A percentile compares a stretch with the other conserved stretches of the same genome.
These are phyloP conservation scores for Breynia disticha DNA, from an alignment of 441 rosid species.

Conservation along the genomic window DNA sequence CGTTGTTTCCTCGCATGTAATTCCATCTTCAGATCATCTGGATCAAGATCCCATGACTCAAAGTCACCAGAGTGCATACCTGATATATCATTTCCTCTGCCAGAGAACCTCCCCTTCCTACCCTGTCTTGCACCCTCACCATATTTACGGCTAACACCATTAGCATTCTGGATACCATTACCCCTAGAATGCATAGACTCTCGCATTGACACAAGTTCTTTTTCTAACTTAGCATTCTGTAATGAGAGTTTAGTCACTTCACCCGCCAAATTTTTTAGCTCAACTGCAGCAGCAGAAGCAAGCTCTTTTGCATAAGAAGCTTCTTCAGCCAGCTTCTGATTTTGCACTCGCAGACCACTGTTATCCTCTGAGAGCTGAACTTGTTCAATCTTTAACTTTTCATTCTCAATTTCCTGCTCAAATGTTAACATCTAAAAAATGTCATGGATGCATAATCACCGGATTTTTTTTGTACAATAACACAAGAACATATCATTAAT, in stretches of 20 bases:
- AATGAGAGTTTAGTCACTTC: too few relatives aligned
- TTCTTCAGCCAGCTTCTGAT: slow-evolving; percentile 87
- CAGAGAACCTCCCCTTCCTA: slow-evolving; percentile 65
- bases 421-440: slow-evolving; percentile 5
- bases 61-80: slow-evolving; percentile 50
- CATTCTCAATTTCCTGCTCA: slow-evolving; percentile 71
- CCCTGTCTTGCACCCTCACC: slow-evolving; percentile 49
- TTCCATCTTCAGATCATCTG: slow-evolving; percentile 71
- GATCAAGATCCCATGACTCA: slow-evolving; percentile 70
- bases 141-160: slow-evolving; percentile 48
- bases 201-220: too few relatives aligned
- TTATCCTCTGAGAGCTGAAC: slow-evolving; percentile 76
- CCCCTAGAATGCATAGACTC: too few relatives aligned
- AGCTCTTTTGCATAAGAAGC: slow-evolving; percentile 92
- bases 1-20: slow-evolving; percentile 81
- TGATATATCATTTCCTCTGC: slow-evolving; percentile 43
- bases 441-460: not conserved
- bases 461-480: not conserved
- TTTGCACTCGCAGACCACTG: slow-evolving; percentile 66
- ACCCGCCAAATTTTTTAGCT: slow-evolving; percentile 23
- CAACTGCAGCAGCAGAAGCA: slow-evolving; percentile 96
- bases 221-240: too few relatives aligned
- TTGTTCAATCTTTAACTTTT: slow-evolving; percentile 66
- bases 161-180: slow-evolving; percentile 2
- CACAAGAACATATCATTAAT: not conserved